These are phyloP conservation scores for Aechmea fasciata DNA, from an alignment of 176 grass and related monocot species.

Conservation along the genomic window DNA sequence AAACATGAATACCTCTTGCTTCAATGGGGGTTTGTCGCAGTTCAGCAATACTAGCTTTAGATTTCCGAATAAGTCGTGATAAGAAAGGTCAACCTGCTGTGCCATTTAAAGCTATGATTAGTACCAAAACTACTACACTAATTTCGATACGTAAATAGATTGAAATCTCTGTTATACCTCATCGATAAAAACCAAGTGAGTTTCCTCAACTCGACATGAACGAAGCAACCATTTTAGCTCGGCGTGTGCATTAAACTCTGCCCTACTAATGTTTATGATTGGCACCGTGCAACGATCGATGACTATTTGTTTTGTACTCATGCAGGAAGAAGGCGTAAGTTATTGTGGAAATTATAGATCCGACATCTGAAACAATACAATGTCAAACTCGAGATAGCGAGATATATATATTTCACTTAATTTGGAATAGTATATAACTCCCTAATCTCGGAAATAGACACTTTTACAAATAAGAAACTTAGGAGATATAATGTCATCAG, in stretches of 20 bases:
- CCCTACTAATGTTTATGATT: constrained; percentile 5
- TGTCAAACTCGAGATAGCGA: not conserved
- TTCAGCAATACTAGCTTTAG: constrained; percentile 14
- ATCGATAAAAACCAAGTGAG: constrained; percentile 12
- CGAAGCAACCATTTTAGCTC: constrained; percentile 22
- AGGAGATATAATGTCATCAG: not conserved
- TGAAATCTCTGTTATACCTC: constrained; percentile 5
- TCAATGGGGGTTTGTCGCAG: constrained; percentile 6
- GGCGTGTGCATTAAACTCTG: constrained; percentile 2
- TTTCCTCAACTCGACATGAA: constrained; percentile 15
- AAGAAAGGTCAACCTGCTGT: constrained; percentile 13
- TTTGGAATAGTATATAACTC: no score
- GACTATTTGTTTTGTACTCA: constrained; percentile 1
- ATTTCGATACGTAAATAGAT: not conserved
- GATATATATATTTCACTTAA: no score
- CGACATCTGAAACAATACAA: constrained; percentile 10
- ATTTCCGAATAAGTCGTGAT: constrained; percentile 15
- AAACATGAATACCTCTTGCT: constrained; percentile 1
- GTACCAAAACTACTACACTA: not conserved
- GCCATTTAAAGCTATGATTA: not conserved
- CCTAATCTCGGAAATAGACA: no score
- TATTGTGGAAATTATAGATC: constrained; percentile 16
- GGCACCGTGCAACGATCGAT: constrained; percentile 4
- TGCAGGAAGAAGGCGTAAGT: constrained; percentile 13
- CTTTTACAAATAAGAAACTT: not conserved